Conservation (phyloP, 208 protist genomes). For the Perkinsela sp. region DNA sequence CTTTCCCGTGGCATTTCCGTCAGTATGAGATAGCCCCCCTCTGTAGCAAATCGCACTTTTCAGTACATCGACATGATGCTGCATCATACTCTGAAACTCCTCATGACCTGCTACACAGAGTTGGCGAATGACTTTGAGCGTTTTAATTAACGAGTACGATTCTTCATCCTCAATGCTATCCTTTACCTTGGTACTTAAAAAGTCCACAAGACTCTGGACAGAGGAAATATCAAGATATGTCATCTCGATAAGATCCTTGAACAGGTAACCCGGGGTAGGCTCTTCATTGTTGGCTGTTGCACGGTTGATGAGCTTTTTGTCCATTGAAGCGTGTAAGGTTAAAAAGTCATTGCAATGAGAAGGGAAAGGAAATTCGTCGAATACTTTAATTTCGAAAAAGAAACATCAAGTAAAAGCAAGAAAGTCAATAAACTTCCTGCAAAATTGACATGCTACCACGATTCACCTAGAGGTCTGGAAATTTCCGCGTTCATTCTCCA, state of each 20-base stretch:
- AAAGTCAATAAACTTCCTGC: too few species aligned
- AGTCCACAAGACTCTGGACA: background rate
- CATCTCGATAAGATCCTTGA: background rate
- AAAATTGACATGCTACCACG: too few species aligned
- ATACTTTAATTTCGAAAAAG: too few species aligned
- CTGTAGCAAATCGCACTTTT: background rate
- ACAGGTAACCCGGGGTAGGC: background rate
- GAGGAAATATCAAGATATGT: background rate
- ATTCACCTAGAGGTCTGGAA: too few species aligned
- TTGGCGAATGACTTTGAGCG: background rate
- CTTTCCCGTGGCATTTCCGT: background rate
- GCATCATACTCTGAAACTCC: background rate
- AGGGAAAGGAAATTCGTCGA: too few species aligned
- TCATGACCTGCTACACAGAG: background rate
- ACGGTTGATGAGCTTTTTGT: background rate
- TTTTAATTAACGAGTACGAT: background rate
- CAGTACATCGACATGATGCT: background rate
- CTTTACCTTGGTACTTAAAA: background rate
- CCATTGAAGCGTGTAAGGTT: too few species aligned
- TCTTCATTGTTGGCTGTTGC: background rate
- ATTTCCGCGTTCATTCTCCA: too few species aligned
- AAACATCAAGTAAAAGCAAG: too few species aligned
- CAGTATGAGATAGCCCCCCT: background rate
- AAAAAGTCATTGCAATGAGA: too few species aligned
- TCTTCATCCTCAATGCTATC: background rate